Evolutionary conservation across 495 filamentous ascomycete genomes (phyloP).

Genomic region (Penicillium dipodomyicola): DNA sequence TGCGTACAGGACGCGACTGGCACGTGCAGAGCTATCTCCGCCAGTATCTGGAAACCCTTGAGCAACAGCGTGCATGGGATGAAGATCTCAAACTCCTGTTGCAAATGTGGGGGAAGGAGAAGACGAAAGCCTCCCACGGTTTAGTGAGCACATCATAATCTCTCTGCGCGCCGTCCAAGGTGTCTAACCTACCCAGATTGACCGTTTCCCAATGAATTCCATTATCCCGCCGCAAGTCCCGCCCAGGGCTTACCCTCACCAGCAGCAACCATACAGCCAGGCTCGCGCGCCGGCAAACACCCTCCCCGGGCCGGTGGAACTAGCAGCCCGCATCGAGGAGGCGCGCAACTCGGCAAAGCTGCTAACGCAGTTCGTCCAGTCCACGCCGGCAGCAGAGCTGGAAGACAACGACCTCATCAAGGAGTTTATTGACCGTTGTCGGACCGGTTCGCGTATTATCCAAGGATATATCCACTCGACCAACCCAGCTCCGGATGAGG

Average conservation of each 20-base stretch:
- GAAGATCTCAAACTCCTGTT: conserved; percentile 64
- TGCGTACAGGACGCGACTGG: conserved; percentile 67
- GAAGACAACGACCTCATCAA: conserved; percentile 79
- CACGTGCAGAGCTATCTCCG: conserved; percentile 78
- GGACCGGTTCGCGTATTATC: conserved; percentile 70
- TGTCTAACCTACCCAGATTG: background rate
- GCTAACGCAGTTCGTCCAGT: conserved; percentile 82
- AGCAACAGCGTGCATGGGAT: conserved; percentile 65
- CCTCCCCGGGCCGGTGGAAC: conserved; percentile 75
- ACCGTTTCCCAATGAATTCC: conserved; percentile 5
- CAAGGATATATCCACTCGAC: conserved; percentile 79
- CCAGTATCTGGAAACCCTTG: conserved; percentile 78
- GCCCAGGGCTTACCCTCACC: background rate
- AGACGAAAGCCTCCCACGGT: conserved; percentile 38
- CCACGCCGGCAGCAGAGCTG: conserved; percentile 73
- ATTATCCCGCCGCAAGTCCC: background rate
- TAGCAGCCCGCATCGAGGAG: conserved; percentile 82
- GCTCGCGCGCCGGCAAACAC: conserved; percentile 33
- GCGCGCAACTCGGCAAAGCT: conserved; percentile 86
- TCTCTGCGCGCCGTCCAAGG: background rate
- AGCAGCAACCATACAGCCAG: conserved; percentile 29
- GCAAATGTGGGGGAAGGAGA: conserved; percentile 92
- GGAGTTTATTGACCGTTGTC: conserved; percentile 89
- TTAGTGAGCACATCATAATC: conserved; percentile 11
- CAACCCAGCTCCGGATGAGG: conserved; percentile 79